phyloP scores from a whole-genome alignment of 768 basidiomycete species.

The Epithele typhae region DNA sequence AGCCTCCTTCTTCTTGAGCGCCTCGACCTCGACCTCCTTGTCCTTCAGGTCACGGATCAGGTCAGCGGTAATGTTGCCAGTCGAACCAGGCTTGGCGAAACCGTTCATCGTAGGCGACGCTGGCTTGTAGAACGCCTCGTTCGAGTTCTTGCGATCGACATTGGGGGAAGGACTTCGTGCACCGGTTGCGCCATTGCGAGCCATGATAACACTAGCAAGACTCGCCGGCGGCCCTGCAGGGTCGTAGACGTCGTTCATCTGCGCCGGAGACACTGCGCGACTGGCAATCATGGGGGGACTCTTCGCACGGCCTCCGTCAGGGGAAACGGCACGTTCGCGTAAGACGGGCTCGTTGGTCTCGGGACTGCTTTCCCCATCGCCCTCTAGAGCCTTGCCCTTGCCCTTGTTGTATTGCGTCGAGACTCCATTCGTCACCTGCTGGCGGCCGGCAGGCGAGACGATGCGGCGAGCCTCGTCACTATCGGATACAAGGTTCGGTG shows the following conservation, averaged over 20 bases:
- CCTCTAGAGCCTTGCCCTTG: slow-evolving; percentile 42
- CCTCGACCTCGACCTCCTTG: slow-evolving; percentile 79
- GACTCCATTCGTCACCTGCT: slow-evolving; percentile 39
- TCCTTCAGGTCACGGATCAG: slow-evolving; percentile 74
- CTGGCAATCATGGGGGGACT: slow-evolving; percentile 46
- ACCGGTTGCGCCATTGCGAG: slow-evolving; percentile 39
- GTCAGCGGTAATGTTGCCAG: slow-evolving; percentile 70
- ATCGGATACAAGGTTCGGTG: slow-evolving; percentile 49
- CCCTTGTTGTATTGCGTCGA: slow-evolving; percentile 34
- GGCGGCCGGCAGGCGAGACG: slow-evolving; percentile 52
- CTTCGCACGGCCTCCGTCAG: slow-evolving; percentile 52
- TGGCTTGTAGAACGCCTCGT: slow-evolving; percentile 54
- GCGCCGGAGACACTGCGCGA: slow-evolving; percentile 57
- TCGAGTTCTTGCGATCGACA: slow-evolving; percentile 53
- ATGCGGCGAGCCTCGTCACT: slow-evolving; percentile 60
- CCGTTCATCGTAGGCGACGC: slow-evolving; percentile 47
- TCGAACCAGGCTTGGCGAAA: slow-evolving; percentile 45
- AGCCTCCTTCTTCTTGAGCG: slow-evolving; percentile 65
- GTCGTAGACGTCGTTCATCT: slow-evolving; percentile 16
- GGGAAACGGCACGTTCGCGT: slow-evolving; percentile 49
- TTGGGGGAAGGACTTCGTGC: slow-evolving; percentile 56
- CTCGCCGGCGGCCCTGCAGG: slow-evolving; percentile 33
- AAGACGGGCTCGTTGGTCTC: slow-evolving; percentile 36
- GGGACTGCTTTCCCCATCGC: slow-evolving; percentile 42
- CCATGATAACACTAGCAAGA: slow-evolving; percentile 53